Evolutionary conservation across 441 rosid species (phyloP).

Genomic region (Iberis amara): DNA sequence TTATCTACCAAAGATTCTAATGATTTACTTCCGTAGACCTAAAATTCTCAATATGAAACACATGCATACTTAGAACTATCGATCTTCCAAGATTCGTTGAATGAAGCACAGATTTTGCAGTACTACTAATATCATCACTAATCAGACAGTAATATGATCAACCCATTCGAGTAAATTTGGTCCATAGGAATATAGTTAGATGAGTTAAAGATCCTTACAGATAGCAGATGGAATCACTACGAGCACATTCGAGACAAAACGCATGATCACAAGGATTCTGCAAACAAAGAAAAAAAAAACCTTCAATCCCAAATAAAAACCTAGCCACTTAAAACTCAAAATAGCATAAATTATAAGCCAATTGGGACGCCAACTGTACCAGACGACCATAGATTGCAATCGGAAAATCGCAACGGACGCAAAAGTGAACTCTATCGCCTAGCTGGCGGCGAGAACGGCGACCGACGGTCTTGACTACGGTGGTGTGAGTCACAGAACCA

Average conservation of each 20-base stretch:
- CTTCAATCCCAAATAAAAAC: not conserved
- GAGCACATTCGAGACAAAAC: slow-evolving; percentile 88
- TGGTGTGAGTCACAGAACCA: slow-evolving; percentile 63
- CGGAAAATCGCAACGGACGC: slow-evolving; percentile 93
- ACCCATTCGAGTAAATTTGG: not conserved
- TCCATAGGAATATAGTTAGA: slow-evolving; percentile 1
- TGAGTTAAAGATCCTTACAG: slow-evolving; percentile 50
- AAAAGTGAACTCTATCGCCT: slow-evolving; percentile 93
- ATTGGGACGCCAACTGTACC: slow-evolving; percentile 34
- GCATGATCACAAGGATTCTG: slow-evolving; percentile 93
- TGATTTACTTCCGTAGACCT: not conserved
- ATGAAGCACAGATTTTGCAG: not conserved
- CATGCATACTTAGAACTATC: not conserved
- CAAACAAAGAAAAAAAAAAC: not conserved
- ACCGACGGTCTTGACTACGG: slow-evolving; percentile 59
- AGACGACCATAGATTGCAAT: slow-evolving; percentile 92
- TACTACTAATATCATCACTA: not conserved
- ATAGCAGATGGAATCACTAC: slow-evolving; percentile 91
- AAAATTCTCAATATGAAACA: not conserved
- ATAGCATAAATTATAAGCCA: not conserved
- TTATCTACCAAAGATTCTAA: slow-evolving; percentile 10
- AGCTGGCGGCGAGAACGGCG: slow-evolving; percentile 89
- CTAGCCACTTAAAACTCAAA: not conserved
- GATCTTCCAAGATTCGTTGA: slow-evolving; percentile 3
- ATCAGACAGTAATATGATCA: not conserved